Conservation (phyloP, 352 stramenopile species). For the Elongisporangium prolatum region DNA sequence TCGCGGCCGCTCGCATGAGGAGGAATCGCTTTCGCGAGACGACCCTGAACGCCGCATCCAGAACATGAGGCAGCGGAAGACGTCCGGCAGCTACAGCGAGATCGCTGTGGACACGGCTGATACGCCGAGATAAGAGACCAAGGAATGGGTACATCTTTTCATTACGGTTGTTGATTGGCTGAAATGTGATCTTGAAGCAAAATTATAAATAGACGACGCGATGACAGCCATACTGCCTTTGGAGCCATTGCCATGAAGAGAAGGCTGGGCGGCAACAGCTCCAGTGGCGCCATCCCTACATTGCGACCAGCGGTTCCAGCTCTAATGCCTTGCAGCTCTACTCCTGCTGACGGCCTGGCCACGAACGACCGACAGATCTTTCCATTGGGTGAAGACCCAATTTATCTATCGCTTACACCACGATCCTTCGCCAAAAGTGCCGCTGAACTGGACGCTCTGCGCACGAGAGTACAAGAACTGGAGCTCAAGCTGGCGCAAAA, state of each 20-base stretch:
- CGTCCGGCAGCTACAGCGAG: slow-evolving; percentile 79
- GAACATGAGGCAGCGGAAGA: slow-evolving; percentile 60
- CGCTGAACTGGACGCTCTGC: slow-evolving; percentile 43
- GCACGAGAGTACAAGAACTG: slow-evolving; percentile 40
- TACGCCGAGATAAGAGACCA: slow-evolving; percentile 31
- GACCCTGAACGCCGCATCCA: slow-evolving; percentile 70
- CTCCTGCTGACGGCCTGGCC: not conserved
- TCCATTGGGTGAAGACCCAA: slow-evolving; percentile 42
- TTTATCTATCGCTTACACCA: slow-evolving; percentile 40
- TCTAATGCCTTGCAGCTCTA: slow-evolving; percentile 7
- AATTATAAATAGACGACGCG: not conserved
- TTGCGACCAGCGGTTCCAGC: slow-evolving; percentile 14
- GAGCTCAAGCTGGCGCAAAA: slow-evolving; percentile 51
- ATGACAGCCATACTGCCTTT: not conserved
- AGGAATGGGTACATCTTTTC: not conserved
- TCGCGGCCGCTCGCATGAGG: slow-evolving; percentile 4
- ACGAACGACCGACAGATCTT: slow-evolving; percentile 30
- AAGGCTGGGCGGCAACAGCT: not conserved
- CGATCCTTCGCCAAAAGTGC: slow-evolving; percentile 51
- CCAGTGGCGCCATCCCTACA: slow-evolving; percentile 9
- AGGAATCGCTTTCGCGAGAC: slow-evolving; percentile 27
- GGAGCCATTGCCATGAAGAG: slow-evolving; percentile 2
- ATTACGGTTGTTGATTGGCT: slow-evolving; percentile 2
- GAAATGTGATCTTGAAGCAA: not conserved
- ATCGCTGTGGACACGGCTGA: slow-evolving; percentile 62